Conservation (phyloP, 768 basidiomycete genomes). For the Lentinula sp. region DNA sequence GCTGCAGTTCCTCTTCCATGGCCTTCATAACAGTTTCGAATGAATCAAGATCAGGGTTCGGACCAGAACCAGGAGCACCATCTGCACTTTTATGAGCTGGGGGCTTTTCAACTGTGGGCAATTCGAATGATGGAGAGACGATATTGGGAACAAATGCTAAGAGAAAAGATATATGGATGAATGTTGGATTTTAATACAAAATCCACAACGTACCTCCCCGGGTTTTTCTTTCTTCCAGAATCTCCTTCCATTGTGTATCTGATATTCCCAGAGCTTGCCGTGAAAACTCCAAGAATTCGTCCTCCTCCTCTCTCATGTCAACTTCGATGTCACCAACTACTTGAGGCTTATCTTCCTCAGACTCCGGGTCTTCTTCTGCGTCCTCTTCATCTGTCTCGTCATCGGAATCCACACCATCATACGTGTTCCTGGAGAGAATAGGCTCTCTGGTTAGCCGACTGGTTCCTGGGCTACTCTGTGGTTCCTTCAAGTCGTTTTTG, state of each 20-base stretch:
- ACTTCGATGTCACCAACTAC: slow-evolving; percentile 81
- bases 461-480: slow-evolving; percentile 8
- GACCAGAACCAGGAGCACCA: slow-evolving; percentile 20
- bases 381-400: slow-evolving; percentile 72
- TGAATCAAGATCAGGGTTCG: slow-evolving; percentile 75
- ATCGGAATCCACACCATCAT: slow-evolving; percentile 91
- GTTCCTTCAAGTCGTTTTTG: slow-evolving; percentile 17
- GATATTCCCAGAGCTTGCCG: slow-evolving; percentile 85
- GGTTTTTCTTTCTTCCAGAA: slow-evolving; percentile 68
- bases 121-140: slow-evolving; percentile 1
- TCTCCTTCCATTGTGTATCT: slow-evolving; percentile 86
- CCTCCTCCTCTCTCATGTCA: slow-evolving; percentile 90
- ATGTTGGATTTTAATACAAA: not conserved
- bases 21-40: slow-evolving; percentile 97
- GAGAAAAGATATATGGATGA: not conserved
- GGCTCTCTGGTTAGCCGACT: slow-evolving; percentile 61
- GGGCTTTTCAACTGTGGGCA: not conserved
- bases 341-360: slow-evolving; percentile 78
- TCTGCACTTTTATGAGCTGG: not conserved
- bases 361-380: slow-evolving; percentile 46
- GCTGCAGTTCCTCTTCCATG: slow-evolving; percentile 81
- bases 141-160: slow-evolving; percentile 54
- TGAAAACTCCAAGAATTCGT: slow-evolving; percentile 93
- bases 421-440: slow-evolving; percentile 75
- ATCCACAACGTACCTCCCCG: slow-evolving; percentile 66